Evolutionary conservation across 805 yeast species (phyloP).

Genomic region (Cyberlindnera petersonii): DNA sequence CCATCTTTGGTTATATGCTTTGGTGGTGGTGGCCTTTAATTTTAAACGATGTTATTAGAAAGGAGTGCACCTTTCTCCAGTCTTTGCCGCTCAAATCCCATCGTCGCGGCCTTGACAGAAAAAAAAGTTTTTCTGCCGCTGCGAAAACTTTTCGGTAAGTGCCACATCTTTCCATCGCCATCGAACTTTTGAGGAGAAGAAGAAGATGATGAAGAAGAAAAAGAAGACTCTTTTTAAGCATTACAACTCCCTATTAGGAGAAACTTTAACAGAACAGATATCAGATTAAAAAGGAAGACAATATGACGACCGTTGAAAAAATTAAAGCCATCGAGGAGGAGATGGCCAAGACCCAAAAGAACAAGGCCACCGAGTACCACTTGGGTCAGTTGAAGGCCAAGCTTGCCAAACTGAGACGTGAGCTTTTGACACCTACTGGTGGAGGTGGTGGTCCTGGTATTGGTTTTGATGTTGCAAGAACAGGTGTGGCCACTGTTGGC

Average conservation of each 20-base stretch:
- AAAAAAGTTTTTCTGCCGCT: constrained; percentile 14
- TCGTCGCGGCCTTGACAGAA: neutral
- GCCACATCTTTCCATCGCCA: constrained; percentile 4
- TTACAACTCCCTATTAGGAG: too few relatives aligned
- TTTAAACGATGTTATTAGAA: neutral
- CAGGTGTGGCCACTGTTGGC: constrained; percentile 97
- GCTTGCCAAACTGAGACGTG: constrained; percentile 91
- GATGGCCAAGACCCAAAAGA: constrained; percentile 97
- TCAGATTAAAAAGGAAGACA: neutral
- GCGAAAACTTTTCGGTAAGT: constrained; percentile 13
- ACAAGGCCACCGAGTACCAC: constrained; percentile 96
- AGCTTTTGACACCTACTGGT: constrained; percentile 67
- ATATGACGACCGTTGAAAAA: constrained; percentile 29
- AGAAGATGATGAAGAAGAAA: too few relatives aligned
- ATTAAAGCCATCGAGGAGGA: constrained; percentile 81
- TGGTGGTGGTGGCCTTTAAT: neutral
- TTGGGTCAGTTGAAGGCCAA: constrained; percentile 97
- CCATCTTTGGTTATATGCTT: constrained; percentile 10
- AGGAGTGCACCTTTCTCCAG: neutral
- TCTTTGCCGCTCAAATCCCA: neutral
- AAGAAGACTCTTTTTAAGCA: too few relatives aligned
- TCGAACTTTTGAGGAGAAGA: too few relatives aligned
- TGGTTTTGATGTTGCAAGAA: constrained; percentile 98
- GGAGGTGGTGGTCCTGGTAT: constrained; percentile 90
- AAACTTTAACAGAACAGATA: constrained; percentile 1